phyloP scores from a whole-genome alignment of 352 stramenopile species.

The Globisporangium carolinianum region DNA sequence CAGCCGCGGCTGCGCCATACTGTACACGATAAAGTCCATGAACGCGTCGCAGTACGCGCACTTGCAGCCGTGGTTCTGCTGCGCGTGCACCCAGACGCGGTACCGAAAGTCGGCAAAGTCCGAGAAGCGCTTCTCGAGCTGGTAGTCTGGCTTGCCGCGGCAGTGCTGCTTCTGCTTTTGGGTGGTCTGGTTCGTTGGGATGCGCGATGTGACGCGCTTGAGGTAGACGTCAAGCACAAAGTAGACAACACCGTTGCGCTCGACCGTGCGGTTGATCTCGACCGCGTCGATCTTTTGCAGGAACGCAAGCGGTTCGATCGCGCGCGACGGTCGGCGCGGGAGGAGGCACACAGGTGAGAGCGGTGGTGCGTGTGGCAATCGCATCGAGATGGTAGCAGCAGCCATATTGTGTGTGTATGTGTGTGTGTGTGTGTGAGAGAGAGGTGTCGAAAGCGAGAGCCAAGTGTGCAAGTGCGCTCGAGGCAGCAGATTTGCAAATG shows the following conservation, averaged over 20 bases:
- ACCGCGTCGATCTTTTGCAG: conserved; percentile 25
- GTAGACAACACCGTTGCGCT: conserved; percentile 19
- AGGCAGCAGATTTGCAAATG: too few species aligned
- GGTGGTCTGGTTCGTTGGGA: conserved; percentile 40
- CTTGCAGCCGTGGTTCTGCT: conserved; percentile 24
- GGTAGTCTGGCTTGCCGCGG: conserved; percentile 24
- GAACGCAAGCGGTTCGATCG: conserved; percentile 9
- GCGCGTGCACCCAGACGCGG: conserved; percentile 38
- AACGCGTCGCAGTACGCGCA: conserved; percentile 44
- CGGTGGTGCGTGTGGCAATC: not conserved
- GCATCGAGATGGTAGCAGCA: not conserved
- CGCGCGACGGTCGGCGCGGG: conserved; percentile 8
- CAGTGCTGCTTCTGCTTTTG: too few species aligned
- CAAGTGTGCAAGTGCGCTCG: too few species aligned
- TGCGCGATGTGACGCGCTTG: conserved; percentile 43
- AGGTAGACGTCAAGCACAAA: conserved; percentile 50
- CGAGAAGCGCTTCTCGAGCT: conserved; percentile 42
- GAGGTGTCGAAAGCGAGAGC: too few species aligned
- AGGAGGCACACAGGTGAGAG: conserved; percentile 9
- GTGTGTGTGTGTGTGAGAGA: too few species aligned
- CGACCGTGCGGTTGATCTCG: conserved; percentile 17
- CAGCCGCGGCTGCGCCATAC: conserved; percentile 40
- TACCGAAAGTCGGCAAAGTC: conserved; percentile 48
- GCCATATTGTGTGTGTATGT: too few species aligned
- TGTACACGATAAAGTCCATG: conserved; percentile 50